phyloP scores from a whole-genome alignment of 257 asterid species.

The Scutellaria galericulata region DNA sequence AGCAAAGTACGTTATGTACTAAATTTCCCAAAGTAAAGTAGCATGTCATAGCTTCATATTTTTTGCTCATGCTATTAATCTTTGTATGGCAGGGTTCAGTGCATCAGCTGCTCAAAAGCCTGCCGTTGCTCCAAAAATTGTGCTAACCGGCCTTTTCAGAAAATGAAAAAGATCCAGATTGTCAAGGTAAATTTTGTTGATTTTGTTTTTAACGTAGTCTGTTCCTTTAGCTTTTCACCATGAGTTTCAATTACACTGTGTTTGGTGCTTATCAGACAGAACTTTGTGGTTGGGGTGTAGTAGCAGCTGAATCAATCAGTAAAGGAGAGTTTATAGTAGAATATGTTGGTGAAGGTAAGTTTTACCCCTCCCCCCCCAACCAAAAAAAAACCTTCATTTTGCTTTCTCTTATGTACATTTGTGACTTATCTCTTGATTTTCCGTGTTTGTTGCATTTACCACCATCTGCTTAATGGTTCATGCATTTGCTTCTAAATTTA shows the following conservation, averaged over 20 bases:
- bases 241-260: conserved; percentile 32
- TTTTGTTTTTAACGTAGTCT: conserved; percentile 16
- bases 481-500: conserved; percentile 22
- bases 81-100: conserved; percentile 68
- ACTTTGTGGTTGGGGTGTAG: conserved; percentile 97
- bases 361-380: conserved; percentile 29
- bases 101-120: conserved; percentile 93
- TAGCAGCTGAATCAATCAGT: conserved; percentile 76
- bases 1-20: not conserved
- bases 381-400: conserved; percentile 25
- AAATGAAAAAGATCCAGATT: conserved; percentile 67
- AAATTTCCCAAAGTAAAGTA: not conserved
- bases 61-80: conserved; percentile 26
- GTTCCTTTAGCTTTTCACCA: conserved; percentile 24
- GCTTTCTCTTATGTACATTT: conserved; percentile 14
- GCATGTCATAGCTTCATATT: not conserved
- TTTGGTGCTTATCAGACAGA: conserved; percentile 69
- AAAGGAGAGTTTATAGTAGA: conserved; percentile 84
- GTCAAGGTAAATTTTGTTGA: conserved; percentile 63
- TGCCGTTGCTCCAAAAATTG: conserved; percentile 82
- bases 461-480: conserved; percentile 16
- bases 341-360: conserved; percentile 95
- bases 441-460: conserved; percentile 17
- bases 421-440: conserved; percentile 19
- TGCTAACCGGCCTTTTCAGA: conserved; percentile 83